Evolutionary conservation across 495 filamentous ascomycete species (phyloP).

Genomic region (Pseudoneurospora amorphoporcata): DNA sequence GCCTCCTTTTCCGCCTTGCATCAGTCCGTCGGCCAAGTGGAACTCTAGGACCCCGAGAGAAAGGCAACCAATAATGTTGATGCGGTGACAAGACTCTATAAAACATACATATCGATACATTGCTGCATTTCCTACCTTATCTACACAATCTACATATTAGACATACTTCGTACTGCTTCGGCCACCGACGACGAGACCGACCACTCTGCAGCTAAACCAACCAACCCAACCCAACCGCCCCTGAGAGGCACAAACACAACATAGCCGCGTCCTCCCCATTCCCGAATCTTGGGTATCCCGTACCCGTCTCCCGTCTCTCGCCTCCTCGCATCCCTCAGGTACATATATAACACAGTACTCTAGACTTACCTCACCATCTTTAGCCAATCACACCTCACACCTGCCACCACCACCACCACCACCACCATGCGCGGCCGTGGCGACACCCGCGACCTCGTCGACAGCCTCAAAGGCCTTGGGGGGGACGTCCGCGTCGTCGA

Average conservation of each 20-base stretch:
- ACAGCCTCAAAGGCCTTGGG: not conserved
- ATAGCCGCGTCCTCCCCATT: not conserved
- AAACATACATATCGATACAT: no score
- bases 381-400: not conserved
- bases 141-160: not conserved
- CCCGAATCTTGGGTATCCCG: not conserved
- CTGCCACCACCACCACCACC: not conserved
- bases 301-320: not conserved
- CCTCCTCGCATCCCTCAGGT: not conserved
- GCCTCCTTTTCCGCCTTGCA: not conserved
- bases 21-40: not conserved
- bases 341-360: no score
- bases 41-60: not conserved
- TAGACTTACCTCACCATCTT: not conserved
- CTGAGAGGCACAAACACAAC: not conserved
- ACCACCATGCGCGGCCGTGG: not conserved
- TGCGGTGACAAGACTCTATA: not conserved
- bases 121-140: not conserved
- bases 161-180: not conserved
- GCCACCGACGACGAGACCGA: not conserved
- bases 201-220: not conserved
- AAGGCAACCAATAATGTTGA: not conserved
- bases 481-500: constrained; percentile 3
- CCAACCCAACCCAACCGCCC: not conserved
- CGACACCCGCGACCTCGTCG: not conserved